Evolutionary conservation across 225 moss, liverwort and hornwort species (phyloP), one percentile per base, ranked within the genome.

Genomic region (Takakia lepidozioides): DNA sequence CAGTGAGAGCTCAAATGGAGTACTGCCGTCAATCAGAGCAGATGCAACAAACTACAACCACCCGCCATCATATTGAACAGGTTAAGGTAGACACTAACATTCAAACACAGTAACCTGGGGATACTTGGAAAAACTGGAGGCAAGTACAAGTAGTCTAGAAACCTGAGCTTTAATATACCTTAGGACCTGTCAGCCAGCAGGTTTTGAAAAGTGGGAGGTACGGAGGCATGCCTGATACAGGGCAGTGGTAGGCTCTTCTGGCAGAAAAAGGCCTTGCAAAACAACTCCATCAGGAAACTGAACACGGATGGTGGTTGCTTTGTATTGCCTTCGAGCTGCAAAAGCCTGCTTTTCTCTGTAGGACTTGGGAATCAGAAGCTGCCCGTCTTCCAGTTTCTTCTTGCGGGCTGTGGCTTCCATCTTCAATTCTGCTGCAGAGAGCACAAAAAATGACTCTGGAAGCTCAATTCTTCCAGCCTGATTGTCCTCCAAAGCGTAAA

Each of bases 21-120:
- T 64, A 28, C 47, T 46, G 16, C 52, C 27, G 46, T 75, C 64
- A 53, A 53, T 75, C 38, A 75, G 44, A 1, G 57, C 44, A 19
- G 75, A 65, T 23, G 69, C 64, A 45, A 70, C 75, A 45, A 69
- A 75, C 75, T 75, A 69, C 75, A 75, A 48, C 24, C 6, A 14
- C 0, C 13, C 22, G 24, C 22, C n/a, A n/a, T n/a, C n/a, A n/a
- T n/a, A n/a, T n/a, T n/a, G n/a, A n/a, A n/a, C n/a, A n/a, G n/a
- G n/a, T n/a, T n/a, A n/a, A n/a, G n/a, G n/a, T n/a, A n/a, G n/a
- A n/a, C n/a, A n/a, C n/a, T n/a, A n/a, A n/a, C n/a, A n/a, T n/a
- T n/a, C n/a, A n/a, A n/a, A n/a, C n/a, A n/a, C n/a, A n/a, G n/a
- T n/a, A n/a, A n/a, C n/a, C n/a, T n/a, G n/a, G n/a, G n/a, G n/a